Percentiles rank a stretch among this genome's conserved stretches.
Conservation (phyloP, 495 filamentous ascomycete species). For the Annulohypoxylon nitens region DNA sequence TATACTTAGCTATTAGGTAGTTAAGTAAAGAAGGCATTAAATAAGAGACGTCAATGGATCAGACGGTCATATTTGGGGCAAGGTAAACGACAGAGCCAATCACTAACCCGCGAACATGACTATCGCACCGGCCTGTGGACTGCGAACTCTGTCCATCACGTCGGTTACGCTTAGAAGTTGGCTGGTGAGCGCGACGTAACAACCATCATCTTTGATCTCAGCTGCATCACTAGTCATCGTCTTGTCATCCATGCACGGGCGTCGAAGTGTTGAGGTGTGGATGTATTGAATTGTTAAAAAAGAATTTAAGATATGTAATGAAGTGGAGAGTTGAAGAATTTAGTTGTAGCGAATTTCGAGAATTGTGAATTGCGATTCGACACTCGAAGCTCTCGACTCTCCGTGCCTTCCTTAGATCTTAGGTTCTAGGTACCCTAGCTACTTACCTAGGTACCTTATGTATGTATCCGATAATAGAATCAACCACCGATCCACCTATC, state of each 20-base stretch:
- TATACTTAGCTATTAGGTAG: too few species aligned
- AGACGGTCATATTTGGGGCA: neutral
- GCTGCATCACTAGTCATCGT: slow-evolving; percentile 34
- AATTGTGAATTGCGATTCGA: too few species aligned
- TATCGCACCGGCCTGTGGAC: slow-evolving; percentile 86
- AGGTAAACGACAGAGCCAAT: neutral
- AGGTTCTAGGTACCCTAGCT: neutral
- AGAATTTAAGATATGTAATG: neutral
- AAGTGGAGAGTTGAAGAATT: neutral
- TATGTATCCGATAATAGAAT: too few species aligned
- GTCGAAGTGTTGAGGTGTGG: neutral
- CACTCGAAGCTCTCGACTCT: too few species aligned
- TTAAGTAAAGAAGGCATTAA: too few species aligned
- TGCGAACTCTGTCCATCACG: slow-evolving; percentile 76
- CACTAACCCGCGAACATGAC: slow-evolving; percentile 82
- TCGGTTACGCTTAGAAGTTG: slow-evolving; percentile 68
- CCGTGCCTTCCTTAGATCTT: neutral
- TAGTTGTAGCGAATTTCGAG: too few species aligned
- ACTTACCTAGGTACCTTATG: neutral
- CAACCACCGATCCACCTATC: too few species aligned
- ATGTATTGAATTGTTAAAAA: neutral
- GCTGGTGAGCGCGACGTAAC: slow-evolving; percentile 75
- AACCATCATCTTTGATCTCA: slow-evolving; percentile 54
- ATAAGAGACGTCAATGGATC: too few species aligned
- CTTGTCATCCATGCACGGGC: too few species aligned